Base-by-base conservation (phyloP, 2,329 filamentous ascomycete species). In the Plenodomus biglobosus region DNA sequence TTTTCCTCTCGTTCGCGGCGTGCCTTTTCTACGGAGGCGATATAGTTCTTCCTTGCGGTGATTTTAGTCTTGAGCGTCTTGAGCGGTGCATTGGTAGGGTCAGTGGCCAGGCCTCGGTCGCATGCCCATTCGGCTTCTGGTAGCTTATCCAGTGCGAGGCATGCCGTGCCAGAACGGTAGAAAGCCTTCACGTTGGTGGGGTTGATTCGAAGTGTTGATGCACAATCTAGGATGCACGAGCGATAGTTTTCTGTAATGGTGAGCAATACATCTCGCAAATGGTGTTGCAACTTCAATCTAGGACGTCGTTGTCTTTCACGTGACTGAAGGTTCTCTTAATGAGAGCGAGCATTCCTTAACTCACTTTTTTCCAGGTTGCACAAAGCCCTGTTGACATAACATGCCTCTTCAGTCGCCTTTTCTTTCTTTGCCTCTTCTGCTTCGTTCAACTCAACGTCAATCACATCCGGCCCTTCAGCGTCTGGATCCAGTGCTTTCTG, bases 381-480 rank as follows among this genome's bases (percentile, higher is more conserved):
- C 21, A 95, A 84, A 1, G 92, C 92, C 52, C 94, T 85, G 73
- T 99, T 99, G 54, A 87, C 83, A 70, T 92, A 85, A 52, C 90
- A 86, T 1, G 85, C 81, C 73, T 95, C 91, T 47, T 92, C 82
- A 41, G 88, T 77, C 46, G 78, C 74, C 38, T 76, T 78, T 72
- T 92, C 83, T 59, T 82, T 76, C 48, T 76, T 70, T 15, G 80
- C 78, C 58, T 85, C 81, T 35, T 85, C 85, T 42, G 83, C 81
- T 43, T 79, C 75, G 58, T 83, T 79, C 48, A 81, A 73, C 36
- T 80, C 77, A 19, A 82, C 77, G 55, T 74, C 70, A 35, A 72
- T 75, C 67, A 64, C 54, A 21, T 59, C 56, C 4, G 59, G 56
- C 4, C 68, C 77, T 68, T 62, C 71, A 2, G 59, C 61, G 72